Base-by-base conservation (phyloP, 495 filamentous ascomycete genomes). In the Xylaria flabelliformis region DNA sequence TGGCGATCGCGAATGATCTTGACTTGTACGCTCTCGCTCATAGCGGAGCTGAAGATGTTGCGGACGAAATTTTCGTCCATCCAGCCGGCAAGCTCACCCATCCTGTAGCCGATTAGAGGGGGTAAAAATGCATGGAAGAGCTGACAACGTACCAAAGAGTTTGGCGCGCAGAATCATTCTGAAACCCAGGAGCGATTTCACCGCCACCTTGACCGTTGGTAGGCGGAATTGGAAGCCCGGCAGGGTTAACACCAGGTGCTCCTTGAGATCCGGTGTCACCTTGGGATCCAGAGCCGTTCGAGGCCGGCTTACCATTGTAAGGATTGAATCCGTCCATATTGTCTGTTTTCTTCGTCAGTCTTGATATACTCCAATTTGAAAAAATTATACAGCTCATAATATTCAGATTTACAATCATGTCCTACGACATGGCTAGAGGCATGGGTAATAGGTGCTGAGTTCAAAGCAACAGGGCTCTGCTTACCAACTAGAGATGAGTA, bases 1-100 rank as follows among this genome's bases (percentile, higher is more conserved):
- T 97, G 97, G 82, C 97, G 97, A 85, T 99, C 96, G 72, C 96
- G 94, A 77, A 99, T 99, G 90, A 99, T 97, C 89, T 99, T 99
- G 59, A 99, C 96, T 77, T 98, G 98, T 76, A 99, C 96, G 73
- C 88, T 88, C 85, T 98, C 95, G 69, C 90, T 93, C 86, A 97
- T 90, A 32, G 84, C 80, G 76, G 91, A 91, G 81, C 90, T 92
- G 91, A 94, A 98, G 26, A 98, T 88, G 74, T 91, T 95, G 80
- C 97, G 94, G 75, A 99, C 93, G 83, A 98, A 99, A 80, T 93
- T 97, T 83, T 99, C 96, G 80, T 99, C 96, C 82, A 99, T 98
- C 96, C 96, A 99, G 3, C 94, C 93, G 82, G 98, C 96, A 77
- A 99, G 91, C 80, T 99, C 96, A 71, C 96, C 96, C 96, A 99